These are phyloP conservation scores for Baudoinia panamericana DNA, from an alignment of 495 filamentous ascomycete genomes.

Conservation along the genomic window DNA sequence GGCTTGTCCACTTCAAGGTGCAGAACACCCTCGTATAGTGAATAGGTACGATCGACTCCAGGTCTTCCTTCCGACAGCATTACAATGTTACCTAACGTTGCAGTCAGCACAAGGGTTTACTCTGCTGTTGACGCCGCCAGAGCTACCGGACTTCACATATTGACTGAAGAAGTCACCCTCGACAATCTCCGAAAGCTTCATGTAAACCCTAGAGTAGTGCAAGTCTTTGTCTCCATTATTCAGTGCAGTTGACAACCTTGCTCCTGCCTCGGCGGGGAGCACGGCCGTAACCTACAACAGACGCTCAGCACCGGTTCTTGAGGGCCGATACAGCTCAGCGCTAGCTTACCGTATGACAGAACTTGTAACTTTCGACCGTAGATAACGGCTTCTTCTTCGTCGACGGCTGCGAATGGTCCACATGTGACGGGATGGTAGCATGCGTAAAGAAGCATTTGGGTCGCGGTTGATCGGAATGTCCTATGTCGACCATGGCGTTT, in stretches of 20 bases:
- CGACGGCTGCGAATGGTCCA: conserved; percentile 58
- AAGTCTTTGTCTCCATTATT: conserved; percentile 31
- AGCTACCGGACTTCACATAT: conserved; percentile 73
- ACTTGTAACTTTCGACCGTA: conserved; percentile 51
- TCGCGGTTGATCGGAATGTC: conserved; percentile 41
- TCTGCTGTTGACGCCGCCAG: not conserved
- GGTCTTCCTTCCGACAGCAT: conserved; percentile 81
- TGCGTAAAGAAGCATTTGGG: conserved; percentile 67
- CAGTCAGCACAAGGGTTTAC: not conserved
- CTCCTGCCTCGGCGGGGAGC: no score
- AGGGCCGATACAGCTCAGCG: not conserved
- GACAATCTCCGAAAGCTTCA: conserved; percentile 59
- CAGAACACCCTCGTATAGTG: conserved; percentile 60
- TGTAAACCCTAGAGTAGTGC: conserved; percentile 55
- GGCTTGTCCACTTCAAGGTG: conserved; percentile 70
- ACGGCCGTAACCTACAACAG: no score
- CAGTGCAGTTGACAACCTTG: conserved; percentile 41
- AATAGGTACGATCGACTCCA: conserved; percentile 69
- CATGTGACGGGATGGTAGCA: conserved; percentile 45
- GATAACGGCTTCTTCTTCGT: conserved; percentile 62
- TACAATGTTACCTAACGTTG: conserved; percentile 56
- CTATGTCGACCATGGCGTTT: conserved; percentile 56
- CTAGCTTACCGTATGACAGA: conserved; percentile 55
- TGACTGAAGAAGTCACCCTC: conserved; percentile 69
- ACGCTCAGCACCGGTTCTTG: no score